phyloP scores from a whole-genome alignment of 129 eudicot genomes.

The Kitagawia praeruptora region DNA sequence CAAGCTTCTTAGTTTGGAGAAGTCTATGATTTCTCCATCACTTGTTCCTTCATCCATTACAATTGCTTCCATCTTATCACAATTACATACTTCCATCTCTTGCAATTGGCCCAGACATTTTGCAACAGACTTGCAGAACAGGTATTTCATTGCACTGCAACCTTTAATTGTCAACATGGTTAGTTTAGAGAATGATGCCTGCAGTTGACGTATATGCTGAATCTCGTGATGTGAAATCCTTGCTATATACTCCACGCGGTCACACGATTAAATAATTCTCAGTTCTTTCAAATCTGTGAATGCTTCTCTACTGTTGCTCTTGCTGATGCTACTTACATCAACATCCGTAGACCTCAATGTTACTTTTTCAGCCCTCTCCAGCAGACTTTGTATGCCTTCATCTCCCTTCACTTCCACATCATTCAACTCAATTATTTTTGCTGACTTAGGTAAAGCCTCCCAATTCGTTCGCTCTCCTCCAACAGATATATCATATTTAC shows the following conservation, averaged over 20 bases:
- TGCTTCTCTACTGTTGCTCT: neutral
- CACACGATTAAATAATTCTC: neutral
- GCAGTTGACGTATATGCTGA: neutral
- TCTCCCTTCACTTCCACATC: neutral
- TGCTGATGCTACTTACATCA: neutral
- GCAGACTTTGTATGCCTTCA: neutral
- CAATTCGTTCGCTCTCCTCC: neutral
- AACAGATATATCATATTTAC: neutral
- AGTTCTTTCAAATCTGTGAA: neutral
- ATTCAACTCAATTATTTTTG: neutral
- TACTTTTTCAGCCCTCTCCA: neutral
- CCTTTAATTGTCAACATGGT: neutral
- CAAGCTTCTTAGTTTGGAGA: neutral
- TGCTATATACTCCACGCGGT: neutral
- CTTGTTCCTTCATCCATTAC: neutral
- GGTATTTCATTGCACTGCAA: neutral
- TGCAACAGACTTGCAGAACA: neutral
- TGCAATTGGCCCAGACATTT: neutral
- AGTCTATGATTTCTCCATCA: neutral
- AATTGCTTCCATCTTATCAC: neutral
- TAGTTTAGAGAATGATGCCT: neutral
- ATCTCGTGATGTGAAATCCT: neutral
- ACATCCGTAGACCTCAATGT: neutral
- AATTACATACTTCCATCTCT: neutral
- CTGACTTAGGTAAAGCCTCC: no score